These are phyloP conservation scores for Funneliformis mosseae DNA, from an alignment of 192 early-diverging fungal genomes.

Conservation along the genomic window DNA sequence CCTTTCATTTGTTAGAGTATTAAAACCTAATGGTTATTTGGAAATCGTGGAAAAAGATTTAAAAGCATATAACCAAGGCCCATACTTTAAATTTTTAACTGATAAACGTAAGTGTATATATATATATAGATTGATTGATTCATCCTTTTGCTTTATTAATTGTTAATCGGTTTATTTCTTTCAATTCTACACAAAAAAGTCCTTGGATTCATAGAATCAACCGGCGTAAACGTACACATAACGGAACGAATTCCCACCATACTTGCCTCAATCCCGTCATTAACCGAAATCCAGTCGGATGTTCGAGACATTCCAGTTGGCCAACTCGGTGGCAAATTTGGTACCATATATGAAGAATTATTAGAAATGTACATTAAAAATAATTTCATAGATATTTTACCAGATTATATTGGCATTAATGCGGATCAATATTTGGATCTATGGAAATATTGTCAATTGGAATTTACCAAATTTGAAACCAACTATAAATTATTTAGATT, in stretches of 20 bases:
- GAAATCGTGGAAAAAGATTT: background rate
- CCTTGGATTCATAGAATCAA: background rate
- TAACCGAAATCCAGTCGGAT: background rate
- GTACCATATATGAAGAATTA: background rate
- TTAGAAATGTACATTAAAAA: background rate
- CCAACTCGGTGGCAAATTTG: background rate
- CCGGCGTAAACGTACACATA: background rate
- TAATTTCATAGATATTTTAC: background rate
- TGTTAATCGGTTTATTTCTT: too few relatives aligned
- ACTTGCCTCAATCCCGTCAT: background rate
- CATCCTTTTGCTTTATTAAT: too few relatives aligned
- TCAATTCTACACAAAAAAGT: background rate
- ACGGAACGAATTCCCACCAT: background rate
- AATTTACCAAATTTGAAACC: background rate
- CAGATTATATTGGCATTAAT: background rate
- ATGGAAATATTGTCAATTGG: background rate
- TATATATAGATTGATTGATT: too few relatives aligned
- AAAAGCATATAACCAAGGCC: background rate
- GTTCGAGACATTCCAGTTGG: background rate
- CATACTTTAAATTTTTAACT: background rate
- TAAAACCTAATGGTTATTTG: background rate
- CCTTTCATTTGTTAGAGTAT: background rate
- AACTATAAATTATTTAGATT: background rate
- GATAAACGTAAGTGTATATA: background rate
- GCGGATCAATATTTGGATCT: background rate